Conservation (phyloP, 768 basidiomycete species). For the Mycena leptocephala region DNA sequence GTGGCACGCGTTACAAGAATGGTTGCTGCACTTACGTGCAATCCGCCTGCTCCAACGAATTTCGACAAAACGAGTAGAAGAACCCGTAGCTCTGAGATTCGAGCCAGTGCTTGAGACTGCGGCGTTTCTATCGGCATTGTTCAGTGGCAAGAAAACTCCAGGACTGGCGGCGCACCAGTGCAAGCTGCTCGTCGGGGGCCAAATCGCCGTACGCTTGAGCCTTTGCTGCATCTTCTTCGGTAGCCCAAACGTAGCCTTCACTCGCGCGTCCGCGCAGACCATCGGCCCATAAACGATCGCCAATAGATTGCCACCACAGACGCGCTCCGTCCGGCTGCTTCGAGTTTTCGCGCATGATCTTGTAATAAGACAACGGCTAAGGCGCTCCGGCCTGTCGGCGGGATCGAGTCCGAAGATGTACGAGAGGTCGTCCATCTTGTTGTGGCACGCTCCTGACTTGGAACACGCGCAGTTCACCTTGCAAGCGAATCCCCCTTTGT, state of each 20-base stretch:
- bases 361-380: background rate
- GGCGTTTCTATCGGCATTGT: background rate
- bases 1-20: background rate
- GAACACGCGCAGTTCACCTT: background rate
- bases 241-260: background rate
- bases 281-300: background rate
- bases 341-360: slow-evolving; percentile 3
- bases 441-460: slow-evolving; percentile 1
- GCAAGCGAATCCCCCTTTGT: slow-evolving; percentile 12
- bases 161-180: background rate
- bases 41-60: background rate
- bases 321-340: slow-evolving; percentile 2
- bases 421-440: slow-evolving; percentile 9
- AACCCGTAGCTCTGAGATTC: background rate
- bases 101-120: slow-evolving; percentile 4
- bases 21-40: background rate
- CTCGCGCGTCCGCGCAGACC: background rate
- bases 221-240: background rate
- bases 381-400: background rate
- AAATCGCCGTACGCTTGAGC: background rate
- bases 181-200: background rate
- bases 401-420: slow-evolving; percentile 1
- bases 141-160: background rate
- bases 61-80: slow-evolving; percentile 10
- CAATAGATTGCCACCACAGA: background rate